These are phyloP conservation scores for Lumnitzera littorea DNA, from an alignment of 345 rosid species.

Conservation along the genomic window DNA sequence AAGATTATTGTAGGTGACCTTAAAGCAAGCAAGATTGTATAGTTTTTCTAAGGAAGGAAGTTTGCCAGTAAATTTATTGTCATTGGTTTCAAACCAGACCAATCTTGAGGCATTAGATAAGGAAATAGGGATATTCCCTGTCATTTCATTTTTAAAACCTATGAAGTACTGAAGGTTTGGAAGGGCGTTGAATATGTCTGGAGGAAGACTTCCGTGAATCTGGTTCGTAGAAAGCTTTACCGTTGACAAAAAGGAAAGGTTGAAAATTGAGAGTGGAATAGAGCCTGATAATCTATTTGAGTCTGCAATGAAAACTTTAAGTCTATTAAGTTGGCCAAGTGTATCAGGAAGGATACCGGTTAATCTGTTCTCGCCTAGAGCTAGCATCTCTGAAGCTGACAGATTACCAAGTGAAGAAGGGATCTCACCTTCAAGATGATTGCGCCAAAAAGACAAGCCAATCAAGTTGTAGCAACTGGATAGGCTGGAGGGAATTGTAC, in stretches of 20 bases:
- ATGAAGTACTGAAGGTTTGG: conserved; percentile 3
- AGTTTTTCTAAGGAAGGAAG: conserved; percentile 8
- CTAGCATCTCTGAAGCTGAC: not conserved
- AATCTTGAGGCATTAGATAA: conserved; percentile 17
- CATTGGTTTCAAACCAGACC: not conserved
- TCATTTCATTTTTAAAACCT: not conserved
- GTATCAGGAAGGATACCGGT: conserved; percentile 1
- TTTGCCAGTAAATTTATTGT: conserved; percentile 7
- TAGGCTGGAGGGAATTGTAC: conserved; percentile 14
- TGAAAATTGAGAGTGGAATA: too few relatives aligned
- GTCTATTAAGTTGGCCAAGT: too few relatives aligned
- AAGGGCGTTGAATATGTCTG: conserved; percentile 8
- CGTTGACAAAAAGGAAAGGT: too few relatives aligned
- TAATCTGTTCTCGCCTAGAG: not conserved
- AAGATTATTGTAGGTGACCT: not conserved
- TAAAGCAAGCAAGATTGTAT: not conserved
- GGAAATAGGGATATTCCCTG: conserved; percentile 13
- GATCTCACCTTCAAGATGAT: conserved; percentile 3
- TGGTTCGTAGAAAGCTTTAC: conserved; percentile 4
- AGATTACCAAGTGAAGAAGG: conserved; percentile 16
- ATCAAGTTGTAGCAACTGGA: conserved; percentile 11
- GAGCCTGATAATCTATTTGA: too few relatives aligned
- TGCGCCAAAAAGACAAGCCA: rapidly evolving
- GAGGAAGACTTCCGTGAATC: conserved; percentile 14
- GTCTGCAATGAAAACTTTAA: too few relatives aligned